phyloP scores from a whole-genome alignment of 257 asterid species.

The Solanum gandarillasii region DNA sequence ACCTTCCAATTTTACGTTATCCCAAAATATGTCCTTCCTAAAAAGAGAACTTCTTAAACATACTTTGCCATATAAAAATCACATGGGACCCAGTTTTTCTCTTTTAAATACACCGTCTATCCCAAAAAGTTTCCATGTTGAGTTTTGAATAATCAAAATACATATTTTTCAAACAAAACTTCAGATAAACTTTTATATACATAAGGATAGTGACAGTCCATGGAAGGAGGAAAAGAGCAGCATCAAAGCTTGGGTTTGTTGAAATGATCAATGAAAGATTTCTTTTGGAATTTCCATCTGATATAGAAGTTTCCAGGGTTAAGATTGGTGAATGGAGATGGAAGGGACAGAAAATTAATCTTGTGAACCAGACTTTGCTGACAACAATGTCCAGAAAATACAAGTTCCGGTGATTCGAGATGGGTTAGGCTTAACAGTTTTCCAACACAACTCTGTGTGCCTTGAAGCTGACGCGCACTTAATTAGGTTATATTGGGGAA shows the following conservation, averaged over 20 bases:
- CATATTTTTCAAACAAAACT: not conserved
- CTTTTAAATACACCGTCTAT: not conserved
- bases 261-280: not conserved
- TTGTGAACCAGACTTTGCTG: not conserved
- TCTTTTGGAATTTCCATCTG: not conserved
- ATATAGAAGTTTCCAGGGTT: not conserved
- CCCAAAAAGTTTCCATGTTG: not conserved
- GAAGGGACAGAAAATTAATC: not conserved
- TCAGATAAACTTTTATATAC: not conserved
- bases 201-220: not conserved
- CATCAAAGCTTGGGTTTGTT: not conserved
- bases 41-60: not conserved
- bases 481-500: not conserved
- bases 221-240: not conserved
- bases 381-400: not conserved
- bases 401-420: not conserved
- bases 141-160: not conserved
- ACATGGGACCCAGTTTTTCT: not conserved
- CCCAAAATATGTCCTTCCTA: not conserved
- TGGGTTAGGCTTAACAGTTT: conserved; percentile 1
- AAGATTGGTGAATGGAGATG: not conserved
- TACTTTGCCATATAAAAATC: not conserved
- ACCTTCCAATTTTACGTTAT: not conserved
- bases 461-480: not conserved
- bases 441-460: not conserved